Conservation (phyloP, 148 eudicot genomes). For the Spergularia bocconei region DNA sequence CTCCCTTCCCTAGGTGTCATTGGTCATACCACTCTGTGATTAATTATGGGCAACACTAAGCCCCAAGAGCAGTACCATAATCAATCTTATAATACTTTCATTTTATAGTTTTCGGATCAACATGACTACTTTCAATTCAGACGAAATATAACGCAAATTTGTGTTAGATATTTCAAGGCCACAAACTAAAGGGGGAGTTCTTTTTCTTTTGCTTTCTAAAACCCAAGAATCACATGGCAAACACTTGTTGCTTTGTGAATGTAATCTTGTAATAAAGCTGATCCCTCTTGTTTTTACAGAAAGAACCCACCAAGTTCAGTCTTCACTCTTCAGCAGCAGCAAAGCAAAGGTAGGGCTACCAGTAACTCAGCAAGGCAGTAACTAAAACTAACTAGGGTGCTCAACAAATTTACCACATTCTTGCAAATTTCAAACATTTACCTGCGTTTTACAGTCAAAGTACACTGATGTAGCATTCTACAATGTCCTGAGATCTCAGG, state of each 20-base stretch:
- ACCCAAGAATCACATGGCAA: constrained; percentile 30
- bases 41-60: constrained; percentile 7
- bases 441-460: not conserved
- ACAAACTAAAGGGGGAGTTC: constrained; percentile 22
- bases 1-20: not conserved
- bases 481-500: too few relatives aligned
- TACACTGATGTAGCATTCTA: too few relatives aligned
- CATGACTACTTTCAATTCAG: too few relatives aligned
- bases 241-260: constrained; percentile 27
- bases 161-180: too few relatives aligned
- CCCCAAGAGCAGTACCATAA: not conserved
- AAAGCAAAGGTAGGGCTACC: constrained; percentile 5
- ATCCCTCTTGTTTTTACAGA: constrained; percentile 23
- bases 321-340: not conserved
- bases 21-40: constrained; percentile 25
- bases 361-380: not conserved
- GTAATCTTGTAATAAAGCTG: constrained; percentile 34
- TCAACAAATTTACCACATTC: not conserved
- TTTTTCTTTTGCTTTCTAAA: constrained; percentile 6
- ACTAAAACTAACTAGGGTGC: not conserved
- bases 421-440: not conserved
- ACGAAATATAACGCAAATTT: too few relatives aligned
- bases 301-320: constrained; percentile 17
- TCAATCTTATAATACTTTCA: too few relatives aligned
- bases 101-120: too few relatives aligned